A percentile compares a stretch with the other conserved stretches of the same genome.
Evolutionary conservation across 139 green algal genomes (phyloP).

Genomic region (Ulvella scutata): DNA sequence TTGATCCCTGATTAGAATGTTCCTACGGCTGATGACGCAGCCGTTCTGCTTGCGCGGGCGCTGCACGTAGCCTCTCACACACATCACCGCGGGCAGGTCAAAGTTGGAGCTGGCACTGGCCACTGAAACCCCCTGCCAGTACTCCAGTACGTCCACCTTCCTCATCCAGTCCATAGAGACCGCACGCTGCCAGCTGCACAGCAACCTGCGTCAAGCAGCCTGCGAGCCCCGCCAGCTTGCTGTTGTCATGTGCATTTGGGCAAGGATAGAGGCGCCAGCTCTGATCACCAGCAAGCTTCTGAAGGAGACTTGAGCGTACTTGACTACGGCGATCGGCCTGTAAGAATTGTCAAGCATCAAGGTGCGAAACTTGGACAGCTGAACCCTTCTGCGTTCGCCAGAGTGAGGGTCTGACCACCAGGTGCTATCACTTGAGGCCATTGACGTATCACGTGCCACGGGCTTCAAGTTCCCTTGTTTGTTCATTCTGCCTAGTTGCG

Average conservation of each 20-base stretch:
- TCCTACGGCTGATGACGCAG: conserved; percentile 3
- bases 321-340: neutral
- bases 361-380: neutral
- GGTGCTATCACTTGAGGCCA: too few species aligned
- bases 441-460: too few species aligned
- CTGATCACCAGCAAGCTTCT: too few species aligned
- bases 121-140: conserved; percentile 9
- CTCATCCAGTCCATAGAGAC: conserved; percentile 7
- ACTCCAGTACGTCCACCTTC: conserved; percentile 21
- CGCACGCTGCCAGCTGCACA: conserved; percentile 7
- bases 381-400: neutral
- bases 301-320: too few species aligned
- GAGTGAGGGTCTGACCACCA: too few species aligned
- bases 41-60: neutral
- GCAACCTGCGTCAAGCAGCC: neutral
- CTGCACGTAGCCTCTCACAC: conserved; percentile 4
- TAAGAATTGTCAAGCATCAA: neutral
- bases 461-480: too few species aligned
- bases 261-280: too few species aligned
- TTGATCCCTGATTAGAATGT: conserved; percentile 11
- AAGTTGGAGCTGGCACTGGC: neutral
- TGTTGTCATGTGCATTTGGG: too few species aligned
- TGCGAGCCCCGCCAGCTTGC: too few species aligned
- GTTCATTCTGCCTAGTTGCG: too few species aligned
- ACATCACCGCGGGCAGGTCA: conserved; percentile 20